Conservation (phyloP, 257 asterid genomes). For the Osmanthus fragrans region DNA sequence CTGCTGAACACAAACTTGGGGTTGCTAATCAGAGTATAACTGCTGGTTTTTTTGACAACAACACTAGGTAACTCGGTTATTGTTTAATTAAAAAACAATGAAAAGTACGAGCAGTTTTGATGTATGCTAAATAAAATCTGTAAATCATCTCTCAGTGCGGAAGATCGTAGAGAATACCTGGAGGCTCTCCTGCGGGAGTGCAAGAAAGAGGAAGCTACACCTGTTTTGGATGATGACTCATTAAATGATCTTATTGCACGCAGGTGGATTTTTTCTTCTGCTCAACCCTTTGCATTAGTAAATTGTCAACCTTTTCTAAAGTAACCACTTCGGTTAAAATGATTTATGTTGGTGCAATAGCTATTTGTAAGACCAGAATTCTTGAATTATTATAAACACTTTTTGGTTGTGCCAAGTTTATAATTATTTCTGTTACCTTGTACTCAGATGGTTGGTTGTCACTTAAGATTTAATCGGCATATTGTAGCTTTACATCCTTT, state of each 20-base stretch:
- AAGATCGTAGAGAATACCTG: slow-evolving; percentile 97
- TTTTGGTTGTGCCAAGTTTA: not conserved
- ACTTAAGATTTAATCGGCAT: not conserved
- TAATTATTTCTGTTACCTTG: not conserved
- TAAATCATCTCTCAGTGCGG: slow-evolving; percentile 64
- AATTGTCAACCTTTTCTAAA: not conserved
- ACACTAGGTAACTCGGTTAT: slow-evolving; percentile 64
- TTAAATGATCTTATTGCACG: slow-evolving; percentile 94
- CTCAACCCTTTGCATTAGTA: slow-evolving; percentile 2
- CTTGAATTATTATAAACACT: not conserved
- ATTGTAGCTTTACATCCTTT: not conserved
- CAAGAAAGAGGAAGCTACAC: slow-evolving; percentile 94
- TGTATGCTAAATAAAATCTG: slow-evolving; percentile 22
- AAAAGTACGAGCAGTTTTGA: slow-evolving; percentile 10
- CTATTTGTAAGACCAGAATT: slow-evolving; percentile 7
- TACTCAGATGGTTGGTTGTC: not conserved
- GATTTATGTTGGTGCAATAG: not conserved
- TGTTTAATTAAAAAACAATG: slow-evolving; percentile 18
- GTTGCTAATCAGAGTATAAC: slow-evolving; percentile 99
- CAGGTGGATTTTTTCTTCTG: slow-evolving; percentile 50
- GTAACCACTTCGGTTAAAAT: not conserved
- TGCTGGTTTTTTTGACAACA: slow-evolving; percentile 98
- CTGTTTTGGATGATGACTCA: slow-evolving; percentile 94
- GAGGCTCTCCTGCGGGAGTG: slow-evolving; percentile 97
- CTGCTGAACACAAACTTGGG: slow-evolving; percentile 99